phyloP scores from a whole-genome alignment of 2,329 filamentous ascomycete species.

The Paramyrothecium sp. region DNA sequence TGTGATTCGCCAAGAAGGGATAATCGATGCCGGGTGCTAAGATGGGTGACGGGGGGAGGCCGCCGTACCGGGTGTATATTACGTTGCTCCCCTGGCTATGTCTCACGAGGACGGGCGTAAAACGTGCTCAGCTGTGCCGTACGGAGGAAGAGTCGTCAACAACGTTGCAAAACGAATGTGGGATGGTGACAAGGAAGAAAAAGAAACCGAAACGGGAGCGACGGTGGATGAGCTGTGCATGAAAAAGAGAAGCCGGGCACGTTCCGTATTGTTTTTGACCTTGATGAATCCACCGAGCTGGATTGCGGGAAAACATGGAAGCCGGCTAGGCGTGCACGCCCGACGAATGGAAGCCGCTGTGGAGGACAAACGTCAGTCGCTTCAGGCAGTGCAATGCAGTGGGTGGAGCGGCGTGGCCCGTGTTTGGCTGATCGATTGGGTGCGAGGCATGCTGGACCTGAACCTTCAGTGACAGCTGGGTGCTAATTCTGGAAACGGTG shows the following conservation, averaged over 20 bases:
- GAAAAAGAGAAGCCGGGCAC: neutral
- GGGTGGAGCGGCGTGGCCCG: too few species aligned
- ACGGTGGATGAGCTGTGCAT: neutral
- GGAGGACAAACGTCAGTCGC: neutral
- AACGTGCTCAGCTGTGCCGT: too few species aligned
- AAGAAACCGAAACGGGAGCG: neutral
- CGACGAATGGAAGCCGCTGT: neutral
- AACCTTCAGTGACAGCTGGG: too few species aligned
- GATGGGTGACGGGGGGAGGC: too few species aligned
- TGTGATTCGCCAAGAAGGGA: conserved; percentile 2
- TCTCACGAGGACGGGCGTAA: too few species aligned
- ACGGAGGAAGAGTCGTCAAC: neutral
- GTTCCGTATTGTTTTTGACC: neutral
- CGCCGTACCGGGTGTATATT: too few species aligned
- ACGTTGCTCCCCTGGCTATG: too few species aligned
- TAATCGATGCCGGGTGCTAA: too few species aligned
- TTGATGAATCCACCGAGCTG: neutral
- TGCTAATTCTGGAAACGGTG: too few species aligned
- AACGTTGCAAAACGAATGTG: neutral
- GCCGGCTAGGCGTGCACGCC: neutral
- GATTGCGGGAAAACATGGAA: neutral
- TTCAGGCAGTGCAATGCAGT: too few species aligned
- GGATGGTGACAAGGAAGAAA: neutral
- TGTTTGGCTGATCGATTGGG: too few species aligned
- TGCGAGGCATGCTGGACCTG: too few species aligned